These are phyloP conservation scores for Yamadazyma insecticola DNA, from an alignment of 805 yeast species.

Conservation along the genomic window DNA sequence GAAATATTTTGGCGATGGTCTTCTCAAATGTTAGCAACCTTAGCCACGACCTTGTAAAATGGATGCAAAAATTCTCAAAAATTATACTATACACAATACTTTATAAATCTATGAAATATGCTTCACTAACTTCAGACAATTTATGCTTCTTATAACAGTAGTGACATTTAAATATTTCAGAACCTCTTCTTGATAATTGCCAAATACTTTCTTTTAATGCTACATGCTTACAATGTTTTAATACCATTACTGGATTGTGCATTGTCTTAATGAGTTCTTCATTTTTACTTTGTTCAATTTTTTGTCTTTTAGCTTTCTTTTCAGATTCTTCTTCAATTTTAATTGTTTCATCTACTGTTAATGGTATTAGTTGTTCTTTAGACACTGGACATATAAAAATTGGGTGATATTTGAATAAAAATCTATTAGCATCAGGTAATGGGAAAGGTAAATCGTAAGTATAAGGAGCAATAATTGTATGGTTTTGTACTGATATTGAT, in stretches of 20 bases:
- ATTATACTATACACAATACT: no score
- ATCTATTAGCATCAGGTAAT: constrained; percentile 34
- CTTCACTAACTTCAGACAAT: constrained; percentile 35
- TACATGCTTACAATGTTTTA: constrained; percentile 37
- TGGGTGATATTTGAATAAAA: constrained; percentile 39
- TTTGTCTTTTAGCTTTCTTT: constrained; percentile 15
- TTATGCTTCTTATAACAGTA: constrained; percentile 42
- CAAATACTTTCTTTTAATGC: constrained; percentile 40
- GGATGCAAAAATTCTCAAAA: no score
- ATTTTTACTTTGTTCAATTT: constrained; percentile 4
- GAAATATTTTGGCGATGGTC: no score
- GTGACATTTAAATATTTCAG: constrained; percentile 40
- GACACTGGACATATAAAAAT: constrained; percentile 44
- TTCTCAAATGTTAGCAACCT: no score
- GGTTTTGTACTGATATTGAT: no score
- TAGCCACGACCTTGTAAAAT: no score
- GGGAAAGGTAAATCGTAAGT: constrained; percentile 37
- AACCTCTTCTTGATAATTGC: constrained; percentile 34
- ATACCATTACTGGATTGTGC: constrained; percentile 37
- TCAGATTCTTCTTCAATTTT: constrained; percentile 7
- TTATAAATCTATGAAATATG: constrained; percentile 33
- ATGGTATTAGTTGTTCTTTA: constrained; percentile 38
- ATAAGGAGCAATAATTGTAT: constrained; percentile 15
- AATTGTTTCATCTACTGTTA: constrained; percentile 15
- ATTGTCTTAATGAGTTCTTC: constrained; percentile 10